phyloP scores from a whole-genome alignment of 2,329 filamentous ascomycete genomes.

The Neonectria ditissima region DNA sequence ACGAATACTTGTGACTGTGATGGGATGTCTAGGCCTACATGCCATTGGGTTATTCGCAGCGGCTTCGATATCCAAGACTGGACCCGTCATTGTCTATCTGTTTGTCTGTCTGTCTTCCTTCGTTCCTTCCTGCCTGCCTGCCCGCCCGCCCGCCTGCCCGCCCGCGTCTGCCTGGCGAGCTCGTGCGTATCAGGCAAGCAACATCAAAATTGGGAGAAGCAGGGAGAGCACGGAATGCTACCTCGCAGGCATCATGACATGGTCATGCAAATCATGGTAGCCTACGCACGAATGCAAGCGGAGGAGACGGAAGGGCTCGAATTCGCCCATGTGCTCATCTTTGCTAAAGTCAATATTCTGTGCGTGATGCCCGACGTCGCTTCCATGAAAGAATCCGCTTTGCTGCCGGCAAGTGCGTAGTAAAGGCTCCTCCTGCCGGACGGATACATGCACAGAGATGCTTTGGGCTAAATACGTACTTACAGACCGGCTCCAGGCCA shows the following conservation, averaged over 20 bases:
- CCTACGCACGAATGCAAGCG: not conserved
- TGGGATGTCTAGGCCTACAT: not conserved
- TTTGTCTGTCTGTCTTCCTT: no score
- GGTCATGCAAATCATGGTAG: conserved; percentile 16
- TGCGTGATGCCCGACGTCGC: conserved; percentile 27
- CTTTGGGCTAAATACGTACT: conserved; percentile 17
- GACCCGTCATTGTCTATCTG: conserved; percentile 1
- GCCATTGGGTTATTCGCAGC: not conserved
- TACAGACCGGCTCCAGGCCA: conserved; percentile 15
- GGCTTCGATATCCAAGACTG: conserved; percentile 8
- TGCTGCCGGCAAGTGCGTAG: conserved; percentile 25
- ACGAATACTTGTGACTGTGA: conserved; percentile 1
- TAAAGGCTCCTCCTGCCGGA: conserved; percentile 24
- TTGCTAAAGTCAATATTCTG: conserved; percentile 8
- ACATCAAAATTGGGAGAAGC: conserved; percentile 9
- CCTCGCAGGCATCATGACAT: conserved; percentile 17
- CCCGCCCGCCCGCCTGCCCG: no score
- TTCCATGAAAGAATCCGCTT: conserved; percentile 24
- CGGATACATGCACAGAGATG: conserved; percentile 18
- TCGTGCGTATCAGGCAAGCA: conserved; percentile 8
- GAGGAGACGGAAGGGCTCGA: not conserved
- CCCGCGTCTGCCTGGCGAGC: conserved; percentile 7
- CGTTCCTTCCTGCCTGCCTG: no score
- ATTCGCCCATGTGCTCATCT: not conserved
- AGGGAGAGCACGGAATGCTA: not conserved